These are phyloP conservation scores for Colletotrichum orbiculare DNA, from an alignment of 2,329 filamentous ascomycete genomes.

Conservation along the genomic window DNA sequence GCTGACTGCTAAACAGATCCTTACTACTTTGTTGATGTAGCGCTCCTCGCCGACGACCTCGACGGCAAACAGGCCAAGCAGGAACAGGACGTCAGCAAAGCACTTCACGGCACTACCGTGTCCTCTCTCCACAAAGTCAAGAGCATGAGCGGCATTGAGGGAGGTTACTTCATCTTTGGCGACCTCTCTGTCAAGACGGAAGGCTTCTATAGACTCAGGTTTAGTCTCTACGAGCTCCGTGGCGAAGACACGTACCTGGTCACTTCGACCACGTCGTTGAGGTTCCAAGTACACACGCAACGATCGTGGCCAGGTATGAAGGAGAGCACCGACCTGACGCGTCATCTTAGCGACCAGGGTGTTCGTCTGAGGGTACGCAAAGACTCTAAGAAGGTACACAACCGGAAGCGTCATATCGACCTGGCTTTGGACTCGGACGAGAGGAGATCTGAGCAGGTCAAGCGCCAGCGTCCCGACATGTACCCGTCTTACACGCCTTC, in stretches of 20 bases:
- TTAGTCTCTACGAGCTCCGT: slow-evolving; percentile 75
- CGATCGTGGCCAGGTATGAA: slow-evolving; percentile 84
- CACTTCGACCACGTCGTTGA: slow-evolving; percentile 65
- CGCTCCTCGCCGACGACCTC: slow-evolving; percentile 53
- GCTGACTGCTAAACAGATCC: slow-evolving; percentile 44
- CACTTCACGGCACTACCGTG: slow-evolving; percentile 76
- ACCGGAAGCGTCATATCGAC: slow-evolving; percentile 50
- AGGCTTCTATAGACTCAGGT: slow-evolving; percentile 78
- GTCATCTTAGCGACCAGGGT: slow-evolving; percentile 87
- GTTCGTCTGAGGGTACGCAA: slow-evolving; percentile 86
- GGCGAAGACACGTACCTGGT: slow-evolving; percentile 40
- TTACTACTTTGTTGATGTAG: slow-evolving; percentile 60
- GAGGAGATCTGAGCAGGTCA: background rate
- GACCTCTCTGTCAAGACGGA: slow-evolving; percentile 83
- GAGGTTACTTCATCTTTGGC: slow-evolving; percentile 91
- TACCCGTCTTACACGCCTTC: background rate
- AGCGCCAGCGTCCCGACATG: background rate
- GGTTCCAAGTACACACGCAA: slow-evolving; percentile 72
- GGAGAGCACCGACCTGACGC: slow-evolving; percentile 81
- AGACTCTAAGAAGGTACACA: slow-evolving; percentile 73
- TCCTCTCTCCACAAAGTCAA: slow-evolving; percentile 87
- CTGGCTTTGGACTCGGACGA: background rate
- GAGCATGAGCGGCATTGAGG: slow-evolving; percentile 80
- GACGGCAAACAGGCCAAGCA: slow-evolving; percentile 45
- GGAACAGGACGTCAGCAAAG: slow-evolving; percentile 51